A percentile compares a stretch with the other conserved stretches of the same genome.
Evolutionary conservation across 176 grass and related monocot genomes (phyloP).

Genomic region (Musa beccarii): DNA sequence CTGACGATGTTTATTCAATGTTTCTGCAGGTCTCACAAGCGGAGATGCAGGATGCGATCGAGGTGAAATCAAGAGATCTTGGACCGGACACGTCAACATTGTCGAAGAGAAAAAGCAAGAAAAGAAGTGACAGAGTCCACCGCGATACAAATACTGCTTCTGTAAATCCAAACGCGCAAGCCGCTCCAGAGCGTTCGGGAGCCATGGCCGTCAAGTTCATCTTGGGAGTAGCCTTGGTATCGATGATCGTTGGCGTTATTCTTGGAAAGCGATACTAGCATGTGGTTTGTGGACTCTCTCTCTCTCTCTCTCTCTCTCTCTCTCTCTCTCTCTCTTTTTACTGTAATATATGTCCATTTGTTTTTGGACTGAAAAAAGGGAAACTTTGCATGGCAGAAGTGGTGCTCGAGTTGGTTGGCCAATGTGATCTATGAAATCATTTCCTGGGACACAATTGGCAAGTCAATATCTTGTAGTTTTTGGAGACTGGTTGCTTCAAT

Average conservation of each 20-base stretch:
- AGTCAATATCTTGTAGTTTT: not conserved
- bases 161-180: conserved; percentile 18
- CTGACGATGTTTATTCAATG: conserved; percentile 13
- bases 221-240: conserved; percentile 65
- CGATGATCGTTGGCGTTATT: conserved; percentile 63
- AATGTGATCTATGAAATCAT: not conserved
- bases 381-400: too few species aligned
- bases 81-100: conserved; percentile 22
- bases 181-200: conserved; percentile 56
- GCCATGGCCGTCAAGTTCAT: conserved; percentile 94
- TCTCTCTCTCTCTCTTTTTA: not conserved
- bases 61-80: conserved; percentile 38
- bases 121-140: not conserved
- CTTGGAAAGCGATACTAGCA: conserved; percentile 79
- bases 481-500: too few species aligned
- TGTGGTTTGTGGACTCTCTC: not conserved
- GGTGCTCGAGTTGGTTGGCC: not conserved
- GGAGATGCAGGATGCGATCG: conserved; percentile 6
- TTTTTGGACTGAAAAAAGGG: not conserved
- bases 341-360: not conserved
- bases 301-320: not conserved
- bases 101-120: conserved; percentile 24
- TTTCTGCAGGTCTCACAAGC: conserved; percentile 26
- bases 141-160: conserved; percentile 15
- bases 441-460: not conserved